phyloP scores from a whole-genome alignment of 495 filamentous ascomycete species.

The Filosporella fistucella region DNA sequence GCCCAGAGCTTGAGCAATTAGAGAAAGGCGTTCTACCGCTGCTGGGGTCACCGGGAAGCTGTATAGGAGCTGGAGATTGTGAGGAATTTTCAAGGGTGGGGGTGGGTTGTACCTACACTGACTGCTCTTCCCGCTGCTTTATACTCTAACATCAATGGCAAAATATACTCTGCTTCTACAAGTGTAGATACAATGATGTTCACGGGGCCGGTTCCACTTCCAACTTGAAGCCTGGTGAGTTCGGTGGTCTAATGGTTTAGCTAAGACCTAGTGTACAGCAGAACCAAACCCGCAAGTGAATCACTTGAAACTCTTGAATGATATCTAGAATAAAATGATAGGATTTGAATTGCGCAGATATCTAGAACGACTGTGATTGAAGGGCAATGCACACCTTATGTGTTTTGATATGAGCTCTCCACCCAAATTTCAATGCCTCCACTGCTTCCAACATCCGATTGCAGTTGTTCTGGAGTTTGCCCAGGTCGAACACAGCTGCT shows the following conservation, averaged over 20 bases:
- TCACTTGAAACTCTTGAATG: too few species aligned
- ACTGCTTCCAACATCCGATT: slow-evolving; percentile 65
- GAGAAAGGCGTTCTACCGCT: slow-evolving; percentile 50
- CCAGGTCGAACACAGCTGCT: slow-evolving; percentile 63
- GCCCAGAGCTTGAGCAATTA: slow-evolving; percentile 44
- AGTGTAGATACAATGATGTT: slow-evolving; percentile 77
- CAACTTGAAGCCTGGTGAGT: slow-evolving; percentile 70
- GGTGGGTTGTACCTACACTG: slow-evolving; percentile 44
- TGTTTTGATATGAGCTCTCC: slow-evolving; percentile 81
- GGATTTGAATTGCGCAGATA: too few species aligned
- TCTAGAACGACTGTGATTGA: too few species aligned
- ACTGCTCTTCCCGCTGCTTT: slow-evolving; percentile 41
- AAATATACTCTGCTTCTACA: slow-evolving; percentile 65
- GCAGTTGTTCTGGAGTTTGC: slow-evolving; percentile 67
- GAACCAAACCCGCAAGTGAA: too few species aligned
- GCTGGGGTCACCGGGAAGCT: slow-evolving; percentile 69
- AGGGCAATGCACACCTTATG: slow-evolving; percentile 74
- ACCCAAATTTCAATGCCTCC: slow-evolving; percentile 54
- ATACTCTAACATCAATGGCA: slow-evolving; percentile 57
- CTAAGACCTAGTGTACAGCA: not conserved
- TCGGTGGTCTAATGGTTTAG: slow-evolving; percentile 55
- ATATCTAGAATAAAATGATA: too few species aligned
- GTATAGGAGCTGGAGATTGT: slow-evolving; percentile 58
- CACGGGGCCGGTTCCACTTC: slow-evolving; percentile 43
- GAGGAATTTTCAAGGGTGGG: not conserved